Base-by-base conservation (phyloP, 768 basidiomycete species). In the Lanmaoa rubissima region DNA sequence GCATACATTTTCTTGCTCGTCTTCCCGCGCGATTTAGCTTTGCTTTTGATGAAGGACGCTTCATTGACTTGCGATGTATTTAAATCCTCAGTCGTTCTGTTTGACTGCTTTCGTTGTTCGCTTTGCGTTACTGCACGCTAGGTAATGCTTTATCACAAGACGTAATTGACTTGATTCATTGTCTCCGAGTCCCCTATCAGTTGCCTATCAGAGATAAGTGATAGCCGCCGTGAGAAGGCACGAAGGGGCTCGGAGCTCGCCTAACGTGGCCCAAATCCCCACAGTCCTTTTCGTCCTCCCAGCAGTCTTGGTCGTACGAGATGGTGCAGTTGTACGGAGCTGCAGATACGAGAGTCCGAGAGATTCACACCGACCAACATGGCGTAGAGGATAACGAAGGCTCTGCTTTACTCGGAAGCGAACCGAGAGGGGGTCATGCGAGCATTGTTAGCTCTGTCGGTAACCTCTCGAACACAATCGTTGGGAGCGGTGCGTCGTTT, bases 391-490 rank as follows among this genome's bases (percentile, higher is more conserved):
- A 69, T 7, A 78, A 76, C 51, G 89, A 91, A 70, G 71, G 70
- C 43, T 83, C 82, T 66, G 80, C 88, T 13, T 74, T 92, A 54
- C 76, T 92, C 36, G 82, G 82, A 39, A 58, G 51, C 17, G 79
- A 69, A 49, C 65, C 55, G 48, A 70, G 59, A 53, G 87, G 89
- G 19, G 92, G 92, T 0, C 83, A 82, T 71, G 92, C 90, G 12
- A 82, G 75, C 42, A 70, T 93, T 28, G 61, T 77, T 19, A 89
- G 88, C 60, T 85, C 84, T 48, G 78, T 91, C 50, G 86, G 89
- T 61, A 94, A 94, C 66, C 75, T 97, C 42, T 76, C 85, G 26
- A 97, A 97, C 63, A 97, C 94, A 0, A 93, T 95, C 64, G 88
- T 97, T 62, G 94, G 94, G 14, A 95, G 90, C 53, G 92, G 92